Conservation (phyloP, 1,284 basidiomycete species). For the Puccinia coronata region DNA sequence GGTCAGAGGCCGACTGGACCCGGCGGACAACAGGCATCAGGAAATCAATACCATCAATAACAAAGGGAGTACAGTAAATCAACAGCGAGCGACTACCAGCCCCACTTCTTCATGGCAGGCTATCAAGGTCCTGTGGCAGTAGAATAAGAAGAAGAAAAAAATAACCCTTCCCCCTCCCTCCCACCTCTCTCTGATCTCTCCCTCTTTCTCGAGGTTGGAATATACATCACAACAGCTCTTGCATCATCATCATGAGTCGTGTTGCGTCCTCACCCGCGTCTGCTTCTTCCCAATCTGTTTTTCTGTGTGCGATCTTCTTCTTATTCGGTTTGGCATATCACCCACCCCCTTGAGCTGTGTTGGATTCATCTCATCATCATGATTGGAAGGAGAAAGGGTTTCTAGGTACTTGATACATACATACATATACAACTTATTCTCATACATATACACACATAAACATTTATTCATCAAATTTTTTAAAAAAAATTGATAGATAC, state of each 20-base stretch:
- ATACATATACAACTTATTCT: neutral
- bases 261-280: neutral
- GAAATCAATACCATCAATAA: slow-evolving; percentile 33
- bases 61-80: slow-evolving; percentile 19
- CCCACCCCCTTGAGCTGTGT: slow-evolving; percentile 13
- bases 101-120: slow-evolving; percentile 42
- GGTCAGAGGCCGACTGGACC: slow-evolving; percentile 6
- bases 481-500: neutral
- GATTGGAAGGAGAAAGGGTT: slow-evolving; percentile 23
- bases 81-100: slow-evolving; percentile 37
- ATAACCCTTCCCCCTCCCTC: neutral
- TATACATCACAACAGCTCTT: neutral
- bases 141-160: neutral
- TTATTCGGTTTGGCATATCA: slow-evolving; percentile 27
- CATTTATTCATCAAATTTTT: neutral
- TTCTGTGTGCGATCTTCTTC: slow-evolving; percentile 7
- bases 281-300: neutral
- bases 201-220: neutral
- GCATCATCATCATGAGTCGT: neutral
- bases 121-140: slow-evolving; percentile 38
- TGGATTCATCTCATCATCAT: slow-evolving; percentile 16
- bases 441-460: neutral
- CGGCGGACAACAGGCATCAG: slow-evolving; percentile 13
- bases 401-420: slow-evolving; percentile 9
- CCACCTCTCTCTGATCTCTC: neutral